Evolutionary conservation across 371 early-diverging fungal genomes (phyloP), one percentile per base, ranked within the genome.

Genomic region (Actinomortierella ambigua): DNA sequence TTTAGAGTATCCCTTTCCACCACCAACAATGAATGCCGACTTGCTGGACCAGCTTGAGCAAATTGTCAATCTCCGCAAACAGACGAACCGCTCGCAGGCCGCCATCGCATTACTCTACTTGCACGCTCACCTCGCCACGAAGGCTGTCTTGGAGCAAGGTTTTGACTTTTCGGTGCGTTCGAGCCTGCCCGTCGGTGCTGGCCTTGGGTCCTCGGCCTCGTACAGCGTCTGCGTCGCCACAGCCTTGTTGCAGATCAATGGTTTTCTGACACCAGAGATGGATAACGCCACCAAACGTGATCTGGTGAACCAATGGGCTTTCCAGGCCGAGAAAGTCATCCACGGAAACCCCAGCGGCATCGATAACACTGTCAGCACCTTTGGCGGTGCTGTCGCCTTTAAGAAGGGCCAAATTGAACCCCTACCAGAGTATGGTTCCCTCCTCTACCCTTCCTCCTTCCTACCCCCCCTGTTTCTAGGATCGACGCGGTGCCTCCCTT

Each of bases 341-440:
- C 99, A 98, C 66, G 98, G 98, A 2, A 95, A 89, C 40, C 97
- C 98, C 2, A 95, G 95, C 18, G 99, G 99, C 11, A 85, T 98
- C 3, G 99, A 98, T 68, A 97, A 97, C 76, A 82, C 95, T 2
- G 86, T 97, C 2, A 85, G 90, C 49, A 91, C 93, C 17, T 94
- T 78, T 78, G 98, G 98, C 76, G 67, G 61, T 3, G 55, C 77
- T 39, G 59, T 68, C 29, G 39, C 65, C 40, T 59, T 67, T 75
- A 53, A 68, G 54, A 65, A 65, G 48, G 69, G 57, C 55, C 69
- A 70, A 39, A 73, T 68, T 40, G 63, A 73, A 26, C 63, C 63
- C 11, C 26, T 73, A 55, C 68, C 75, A 43, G 68, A 68, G 67
- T 73, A 63, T 43, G 47, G 5, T 29, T 42, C 22, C 20, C 20